phyloP scores from a whole-genome alignment of 371 early-diverging fungal genomes.

The Thermomucor indicae-seudaticae region DNA sequence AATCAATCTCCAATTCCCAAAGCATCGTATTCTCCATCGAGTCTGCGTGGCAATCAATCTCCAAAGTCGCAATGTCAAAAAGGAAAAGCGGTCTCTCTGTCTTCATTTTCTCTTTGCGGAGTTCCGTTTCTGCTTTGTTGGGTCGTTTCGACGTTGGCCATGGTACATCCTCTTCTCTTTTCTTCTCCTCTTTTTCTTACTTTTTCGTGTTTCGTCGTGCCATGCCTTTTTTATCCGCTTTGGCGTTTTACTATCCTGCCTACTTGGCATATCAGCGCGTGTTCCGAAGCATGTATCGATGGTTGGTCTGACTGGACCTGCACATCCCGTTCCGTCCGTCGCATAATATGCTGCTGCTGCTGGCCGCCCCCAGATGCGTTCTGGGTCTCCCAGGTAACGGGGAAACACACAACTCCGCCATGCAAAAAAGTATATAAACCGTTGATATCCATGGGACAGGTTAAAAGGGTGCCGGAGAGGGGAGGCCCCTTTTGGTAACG shows the following conservation, averaged over 20 bases:
- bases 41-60: too few relatives aligned
- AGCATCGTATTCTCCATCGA: too few relatives aligned
- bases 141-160: background rate
- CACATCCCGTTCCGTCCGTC: background rate
- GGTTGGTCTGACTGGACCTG: too few relatives aligned
- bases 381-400: background rate
- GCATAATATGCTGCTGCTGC: background rate
- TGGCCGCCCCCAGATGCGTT: background rate
- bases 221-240: background rate
- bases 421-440: too few relatives aligned
- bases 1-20: too few relatives aligned
- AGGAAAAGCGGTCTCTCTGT: background rate
- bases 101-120: background rate
- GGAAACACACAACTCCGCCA: background rate
- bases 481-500: conserved; percentile 1
- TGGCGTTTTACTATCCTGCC: too few relatives aligned
- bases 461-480: background rate
- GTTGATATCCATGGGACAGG: too few relatives aligned
- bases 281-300: too few relatives aligned
- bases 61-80: too few relatives aligned
- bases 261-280: too few relatives aligned
- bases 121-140: too few relatives aligned
- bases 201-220: conserved; percentile 4
- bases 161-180: background rate
- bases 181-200: background rate